phyloP scores from a whole-genome alignment of 805 yeast genomes.

The Candida mattraensis region DNA sequence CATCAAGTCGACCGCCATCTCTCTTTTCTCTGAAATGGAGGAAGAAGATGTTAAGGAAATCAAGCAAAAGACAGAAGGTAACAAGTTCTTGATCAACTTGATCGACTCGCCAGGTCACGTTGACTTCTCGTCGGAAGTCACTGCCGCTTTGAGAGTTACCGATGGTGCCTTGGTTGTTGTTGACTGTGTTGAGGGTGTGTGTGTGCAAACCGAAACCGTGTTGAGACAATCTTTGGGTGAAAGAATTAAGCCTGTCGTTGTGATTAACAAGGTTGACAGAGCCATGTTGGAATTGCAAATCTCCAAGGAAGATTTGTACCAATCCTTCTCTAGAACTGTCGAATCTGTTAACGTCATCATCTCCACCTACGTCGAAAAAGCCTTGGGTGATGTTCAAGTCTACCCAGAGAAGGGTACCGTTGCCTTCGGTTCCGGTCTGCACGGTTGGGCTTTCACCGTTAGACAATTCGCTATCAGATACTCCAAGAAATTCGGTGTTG shows the following conservation, averaged over 20 bases:
- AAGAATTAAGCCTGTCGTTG: constrained; percentile 98
- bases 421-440: constrained; percentile 99
- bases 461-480: constrained; percentile 98
- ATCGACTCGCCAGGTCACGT: constrained; percentile 99
- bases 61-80: constrained; percentile 90
- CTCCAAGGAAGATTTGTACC: constrained; percentile 98
- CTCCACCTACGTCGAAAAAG: constrained; percentile 88
- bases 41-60: constrained; percentile 87
- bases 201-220: constrained; percentile 99
- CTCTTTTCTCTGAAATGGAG: constrained; percentile 84
- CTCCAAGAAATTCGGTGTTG: constrained; percentile 99
- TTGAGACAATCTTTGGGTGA: constrained; percentile 98
- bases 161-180: constrained; percentile 99
- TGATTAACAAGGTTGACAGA: constrained; percentile 99
- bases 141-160: constrained; percentile 99
- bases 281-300: constrained; percentile 98
- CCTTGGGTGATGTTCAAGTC: constrained; percentile 94
- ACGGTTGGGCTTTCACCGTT: constrained; percentile 99
- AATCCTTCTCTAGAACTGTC: constrained; percentile 97
- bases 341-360: constrained; percentile 99
- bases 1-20: constrained; percentile 97
- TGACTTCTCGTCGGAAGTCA: constrained; percentile 99
- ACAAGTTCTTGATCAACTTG: constrained; percentile 94
- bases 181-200: constrained; percentile 99
- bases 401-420: constrained; percentile 99